Conservation (phyloP, 2,329 filamentous ascomycete species). For the Ciborinia camelliae region DNA sequence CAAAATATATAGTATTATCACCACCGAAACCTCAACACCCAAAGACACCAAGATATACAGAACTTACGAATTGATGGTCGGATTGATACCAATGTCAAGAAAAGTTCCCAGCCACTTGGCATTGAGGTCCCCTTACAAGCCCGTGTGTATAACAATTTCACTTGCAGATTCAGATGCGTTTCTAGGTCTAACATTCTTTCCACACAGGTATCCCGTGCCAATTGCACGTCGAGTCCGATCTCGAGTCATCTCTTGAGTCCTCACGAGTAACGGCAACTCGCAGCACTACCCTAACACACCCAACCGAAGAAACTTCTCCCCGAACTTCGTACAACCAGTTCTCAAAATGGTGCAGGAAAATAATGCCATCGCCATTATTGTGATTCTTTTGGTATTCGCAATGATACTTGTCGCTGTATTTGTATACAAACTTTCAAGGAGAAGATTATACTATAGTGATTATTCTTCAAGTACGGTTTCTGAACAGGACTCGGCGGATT, state of each 20-base stretch:
- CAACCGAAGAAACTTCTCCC: background rate
- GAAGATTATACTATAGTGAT: background rate
- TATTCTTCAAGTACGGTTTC: constrained; percentile 1
- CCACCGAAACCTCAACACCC: background rate
- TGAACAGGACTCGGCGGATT: background rate
- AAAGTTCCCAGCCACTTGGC: background rate
- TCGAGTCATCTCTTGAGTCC: background rate
- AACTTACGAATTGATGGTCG: background rate
- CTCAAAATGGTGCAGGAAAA: background rate
- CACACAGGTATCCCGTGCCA: background rate
- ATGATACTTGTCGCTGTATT: background rate
- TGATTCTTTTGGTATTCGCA: constrained; percentile 6
- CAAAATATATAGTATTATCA: background rate
- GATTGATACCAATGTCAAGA: background rate
- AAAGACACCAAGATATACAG: background rate
- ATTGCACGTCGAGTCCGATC: background rate
- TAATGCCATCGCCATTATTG: constrained; percentile 5
- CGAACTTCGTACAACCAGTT: background rate
- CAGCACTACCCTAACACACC: background rate
- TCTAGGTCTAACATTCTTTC: background rate
- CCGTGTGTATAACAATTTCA: background rate
- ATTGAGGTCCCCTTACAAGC: background rate
- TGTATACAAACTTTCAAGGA: background rate
- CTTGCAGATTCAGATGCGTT: background rate
- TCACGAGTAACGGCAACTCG: background rate